Base-by-base conservation (phyloP, 257 asterid species). In the Marsdenia floribunda region DNA sequence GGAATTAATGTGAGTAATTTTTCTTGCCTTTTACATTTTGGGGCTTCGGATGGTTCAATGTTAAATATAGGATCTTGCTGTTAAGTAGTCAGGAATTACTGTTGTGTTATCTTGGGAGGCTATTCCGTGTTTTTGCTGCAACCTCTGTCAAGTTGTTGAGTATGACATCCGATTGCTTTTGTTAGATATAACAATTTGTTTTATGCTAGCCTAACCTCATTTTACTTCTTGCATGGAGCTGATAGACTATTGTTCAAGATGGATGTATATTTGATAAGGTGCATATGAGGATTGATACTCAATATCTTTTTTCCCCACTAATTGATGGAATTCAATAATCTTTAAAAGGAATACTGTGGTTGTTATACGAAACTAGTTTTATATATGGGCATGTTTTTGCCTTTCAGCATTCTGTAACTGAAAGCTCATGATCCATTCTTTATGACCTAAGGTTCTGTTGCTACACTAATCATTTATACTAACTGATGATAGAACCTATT, bases 1-100 rank as follows among this genome's bases (percentile, higher is more conserved):
- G 89, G 84, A 15, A 38, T 83, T 59, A 77, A 81, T 77, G 89
- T 86, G 73, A 85, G 89, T 85, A 22, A 22, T 26, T 47, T 24
- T 57, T 44, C 68, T 50, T 70, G 42, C 71, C 21, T 9, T 55
- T 9, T 55, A 8, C 18, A 24, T 21, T 46, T 69, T 61, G n/a
- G 12, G 44, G 44, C 42, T 3, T 14, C 0, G 1, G 47, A 21
- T 66, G 21, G 15, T 58, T 22, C 14, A 37, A 58, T 12, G n/a
- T 58, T 33, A 33, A 72, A 72, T 9, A 22, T 38, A 18, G 16
- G 57, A 58, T 37, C 44, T 58, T 58, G n/a, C 75, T 21, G 54
- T 15, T 37, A 21, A 19, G 22, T 21, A 55, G 19, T 24, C 61
- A 24, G 24, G 52, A 67, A 24, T 42, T 6, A 60, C 16, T 60